A percentile compares a stretch with the other conserved stretches of the same genome.
Evolutionary conservation across 306 rosid genomes (phyloP).

Genomic region (Quercus variabilis): DNA sequence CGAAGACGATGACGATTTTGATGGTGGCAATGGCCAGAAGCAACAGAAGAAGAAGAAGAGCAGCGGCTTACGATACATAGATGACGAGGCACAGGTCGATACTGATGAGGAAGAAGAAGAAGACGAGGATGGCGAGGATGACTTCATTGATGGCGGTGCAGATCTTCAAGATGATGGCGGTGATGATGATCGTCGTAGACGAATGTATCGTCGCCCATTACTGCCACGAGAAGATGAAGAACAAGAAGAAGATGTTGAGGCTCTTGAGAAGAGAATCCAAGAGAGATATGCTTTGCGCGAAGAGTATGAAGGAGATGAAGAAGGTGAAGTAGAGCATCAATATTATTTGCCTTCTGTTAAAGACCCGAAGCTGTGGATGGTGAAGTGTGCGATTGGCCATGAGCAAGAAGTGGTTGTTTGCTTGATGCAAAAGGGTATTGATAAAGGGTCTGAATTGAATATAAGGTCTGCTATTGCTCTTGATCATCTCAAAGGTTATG

Average conservation of each 20-base stretch:
- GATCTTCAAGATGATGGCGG: slow-evolving; percentile 71
- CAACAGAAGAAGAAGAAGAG: slow-evolving; percentile 43
- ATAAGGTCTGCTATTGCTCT: slow-evolving; percentile 92
- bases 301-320: slow-evolving; percentile 76
- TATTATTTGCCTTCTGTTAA: slow-evolving; percentile 93
- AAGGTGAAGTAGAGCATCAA: slow-evolving; percentile 85
- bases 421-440: slow-evolving; percentile 91
- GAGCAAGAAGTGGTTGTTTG: slow-evolving; percentile 90
- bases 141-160: slow-evolving; percentile 55
- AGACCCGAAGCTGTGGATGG: slow-evolving; percentile 99
- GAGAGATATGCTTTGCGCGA: slow-evolving; percentile 59
- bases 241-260: slow-evolving; percentile 72
- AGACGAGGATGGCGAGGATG: slow-evolving; percentile 89
- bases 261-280: slow-evolving; percentile 69
- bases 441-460: slow-evolving; percentile 84
- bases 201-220: slow-evolving; percentile 50
- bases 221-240: slow-evolving; percentile 70
- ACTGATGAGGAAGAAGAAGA: slow-evolving; percentile 90
- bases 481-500: slow-evolving; percentile 78
- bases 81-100: slow-evolving; percentile 73
- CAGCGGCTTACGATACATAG: slow-evolving; percentile 48
- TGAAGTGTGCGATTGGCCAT: slow-evolving; percentile 87
- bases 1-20: slow-evolving; percentile 38
- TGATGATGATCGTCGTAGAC: slow-evolving; percentile 26
- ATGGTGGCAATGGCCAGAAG: slow-evolving; percentile 15